Conservation (phyloP, 2,329 filamentous ascomycete genomes). For the Epicoccum nigrum region DNA sequence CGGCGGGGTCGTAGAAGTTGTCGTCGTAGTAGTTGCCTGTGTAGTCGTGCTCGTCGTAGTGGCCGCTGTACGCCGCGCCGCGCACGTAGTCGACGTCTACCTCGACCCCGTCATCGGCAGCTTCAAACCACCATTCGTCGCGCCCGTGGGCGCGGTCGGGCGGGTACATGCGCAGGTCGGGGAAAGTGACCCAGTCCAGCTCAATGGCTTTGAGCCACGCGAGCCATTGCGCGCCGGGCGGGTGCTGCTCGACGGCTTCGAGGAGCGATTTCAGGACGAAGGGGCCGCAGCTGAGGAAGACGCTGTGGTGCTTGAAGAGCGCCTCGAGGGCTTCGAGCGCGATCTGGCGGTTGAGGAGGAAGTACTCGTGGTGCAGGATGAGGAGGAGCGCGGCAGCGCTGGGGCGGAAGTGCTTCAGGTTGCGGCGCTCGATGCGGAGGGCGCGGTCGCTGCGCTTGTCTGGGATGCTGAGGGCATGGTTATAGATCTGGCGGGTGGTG, state of each 20-base stretch:
- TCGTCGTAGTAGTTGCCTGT: slow-evolving; percentile 44
- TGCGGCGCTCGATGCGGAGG: slow-evolving; percentile 44
- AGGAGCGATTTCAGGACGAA: slow-evolving; percentile 43
- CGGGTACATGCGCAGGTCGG: slow-evolving; percentile 40
- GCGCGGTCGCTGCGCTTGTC: slow-evolving; percentile 34
- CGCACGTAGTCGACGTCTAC: slow-evolving; percentile 39
- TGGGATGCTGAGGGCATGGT: slow-evolving; percentile 33
- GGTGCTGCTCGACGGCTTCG: slow-evolving; percentile 33
- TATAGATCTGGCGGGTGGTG: slow-evolving; percentile 35
- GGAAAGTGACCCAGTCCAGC: slow-evolving; percentile 46
- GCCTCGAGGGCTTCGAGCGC: slow-evolving; percentile 44
- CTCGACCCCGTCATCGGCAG: slow-evolving; percentile 21
- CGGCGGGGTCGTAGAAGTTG: slow-evolving; percentile 40
- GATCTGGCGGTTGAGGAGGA: slow-evolving; percentile 44
- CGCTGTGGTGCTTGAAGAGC: slow-evolving; percentile 42
- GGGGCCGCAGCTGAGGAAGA: slow-evolving; percentile 44
- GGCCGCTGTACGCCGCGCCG: slow-evolving; percentile 30
- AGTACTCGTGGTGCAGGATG: slow-evolving; percentile 41
- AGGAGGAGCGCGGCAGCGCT: slow-evolving; percentile 40
- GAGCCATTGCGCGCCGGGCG: slow-evolving; percentile 37
- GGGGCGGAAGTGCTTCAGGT: slow-evolving; percentile 41
- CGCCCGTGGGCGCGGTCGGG: slow-evolving; percentile 32
- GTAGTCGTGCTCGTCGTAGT: slow-evolving; percentile 45
- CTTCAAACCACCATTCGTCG: slow-evolving; percentile 37
- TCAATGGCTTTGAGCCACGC: slow-evolving; percentile 40